phyloP scores from a whole-genome alignment of 1,139 yeast genomes.

The Geotrichum citri-aurantii region DNA sequence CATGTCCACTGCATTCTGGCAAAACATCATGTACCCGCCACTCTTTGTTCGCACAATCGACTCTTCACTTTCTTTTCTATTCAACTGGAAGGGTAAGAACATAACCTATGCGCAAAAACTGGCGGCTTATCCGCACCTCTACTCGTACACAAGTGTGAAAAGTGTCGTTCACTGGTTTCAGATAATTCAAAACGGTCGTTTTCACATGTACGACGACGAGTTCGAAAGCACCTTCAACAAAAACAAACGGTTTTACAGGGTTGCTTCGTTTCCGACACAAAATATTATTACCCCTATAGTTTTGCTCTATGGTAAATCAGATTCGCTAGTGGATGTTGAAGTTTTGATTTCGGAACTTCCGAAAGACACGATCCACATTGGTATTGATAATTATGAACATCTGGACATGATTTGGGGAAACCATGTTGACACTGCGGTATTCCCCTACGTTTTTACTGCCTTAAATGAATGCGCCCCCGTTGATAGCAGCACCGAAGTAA shows the following conservation, averaged over 20 bases:
- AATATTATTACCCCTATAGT: conserved; percentile 67
- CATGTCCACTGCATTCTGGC: conserved; percentile 81
- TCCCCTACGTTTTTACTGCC: conserved; percentile 42
- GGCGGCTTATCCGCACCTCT: conserved; percentile 74
- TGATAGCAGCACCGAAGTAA: neutral
- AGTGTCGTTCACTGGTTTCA: conserved; percentile 97
- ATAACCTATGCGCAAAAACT: conserved; percentile 68
- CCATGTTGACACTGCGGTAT: conserved; percentile 51
- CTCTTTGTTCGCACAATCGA: conserved; percentile 72
- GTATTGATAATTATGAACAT: conserved; percentile 67
- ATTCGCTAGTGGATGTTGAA: conserved; percentile 79
- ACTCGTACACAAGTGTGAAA: conserved; percentile 86
- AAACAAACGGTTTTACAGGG: conserved; percentile 44
- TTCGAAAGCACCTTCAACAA: conserved; percentile 30
- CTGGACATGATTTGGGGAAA: conserved; percentile 86
- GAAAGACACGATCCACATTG: conserved; percentile 37
- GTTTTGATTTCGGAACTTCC: conserved; percentile 61
- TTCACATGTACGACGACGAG: conserved; percentile 82
- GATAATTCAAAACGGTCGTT: conserved; percentile 69
- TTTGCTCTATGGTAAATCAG: conserved; percentile 71
- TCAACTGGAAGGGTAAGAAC: conserved; percentile 72
- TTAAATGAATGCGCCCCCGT: neutral
- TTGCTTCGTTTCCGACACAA: conserved; percentile 59
- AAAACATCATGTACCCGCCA: conserved; percentile 74
- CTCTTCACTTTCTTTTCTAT: conserved; percentile 55